These are phyloP conservation scores for Tylopilus cervinicoccineus DNA, from an alignment of 768 basidiomycete genomes.

Conservation along the genomic window DNA sequence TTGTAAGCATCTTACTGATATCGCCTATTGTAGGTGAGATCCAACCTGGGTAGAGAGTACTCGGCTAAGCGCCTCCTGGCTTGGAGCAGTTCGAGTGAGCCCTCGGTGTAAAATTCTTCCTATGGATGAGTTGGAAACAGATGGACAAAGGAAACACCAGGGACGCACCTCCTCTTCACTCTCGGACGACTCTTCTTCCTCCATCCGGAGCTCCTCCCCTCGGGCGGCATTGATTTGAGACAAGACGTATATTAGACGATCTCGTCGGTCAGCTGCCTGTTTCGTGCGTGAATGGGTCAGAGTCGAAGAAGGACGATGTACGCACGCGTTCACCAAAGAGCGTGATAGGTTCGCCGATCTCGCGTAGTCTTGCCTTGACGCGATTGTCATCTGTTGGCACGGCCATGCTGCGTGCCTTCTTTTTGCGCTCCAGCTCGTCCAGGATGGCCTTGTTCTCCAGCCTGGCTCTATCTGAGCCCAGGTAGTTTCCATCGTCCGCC, in stretches of 20 bases:
- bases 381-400: conserved; percentile 96
- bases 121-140: conserved; percentile 28
- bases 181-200: conserved; percentile 63
- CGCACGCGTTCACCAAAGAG: conserved; percentile 95
- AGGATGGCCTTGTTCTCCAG: conserved; percentile 84
- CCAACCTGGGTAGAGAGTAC: conserved; percentile 93
- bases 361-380: conserved; percentile 83
- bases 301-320: conserved; percentile 17
- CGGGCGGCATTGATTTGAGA: conserved; percentile 90
- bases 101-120: conserved; percentile 95
- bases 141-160: not conserved
- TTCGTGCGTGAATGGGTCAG: conserved; percentile 15
- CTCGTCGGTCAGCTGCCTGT: conserved; percentile 92
- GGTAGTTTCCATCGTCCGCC: conserved; percentile 73
- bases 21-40: conserved; percentile 56
- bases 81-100: conserved; percentile 81
- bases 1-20: conserved; percentile 76
- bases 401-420: conserved; percentile 87
- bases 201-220: conserved; percentile 74
- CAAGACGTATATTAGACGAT: conserved; percentile 91
- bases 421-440: conserved; percentile 96
- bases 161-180: conserved; percentile 69
- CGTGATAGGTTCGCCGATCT: conserved; percentile 96
- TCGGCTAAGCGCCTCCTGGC: conserved; percentile 85
- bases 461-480: conserved; percentile 69